Percentiles rank a stretch among this genome's conserved stretches.
Evolutionary conservation across 164 flowering plant genomes (phyloP).

Genomic region (Malania oleifera): DNA sequence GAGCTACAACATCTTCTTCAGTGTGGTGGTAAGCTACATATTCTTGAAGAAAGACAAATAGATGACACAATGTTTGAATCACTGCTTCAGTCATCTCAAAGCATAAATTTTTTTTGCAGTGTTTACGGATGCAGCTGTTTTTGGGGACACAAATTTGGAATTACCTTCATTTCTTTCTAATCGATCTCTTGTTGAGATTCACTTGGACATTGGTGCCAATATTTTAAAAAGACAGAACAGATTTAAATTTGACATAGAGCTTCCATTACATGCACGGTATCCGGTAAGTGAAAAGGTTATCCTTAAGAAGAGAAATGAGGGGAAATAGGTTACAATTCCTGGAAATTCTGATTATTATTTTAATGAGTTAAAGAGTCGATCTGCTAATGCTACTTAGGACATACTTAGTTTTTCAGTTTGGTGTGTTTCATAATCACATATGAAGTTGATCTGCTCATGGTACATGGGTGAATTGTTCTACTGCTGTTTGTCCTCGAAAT

Average conservation of each 20-base stretch:
- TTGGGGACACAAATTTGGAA: conserved; percentile 93
- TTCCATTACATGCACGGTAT: conserved; percentile 89
- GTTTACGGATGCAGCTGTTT: conserved; percentile 55
- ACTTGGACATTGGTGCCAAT: conserved; percentile 35
- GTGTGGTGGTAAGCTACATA: conserved; percentile 51
- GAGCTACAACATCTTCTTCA: conserved; percentile 81
- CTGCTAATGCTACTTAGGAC: background rate
- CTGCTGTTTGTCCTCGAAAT: no score
- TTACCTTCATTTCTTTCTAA: conserved; percentile 70
- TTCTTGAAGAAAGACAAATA: background rate
- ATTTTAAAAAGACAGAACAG: conserved; percentile 20
- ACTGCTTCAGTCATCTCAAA: background rate
- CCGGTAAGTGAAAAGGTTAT: conserved; percentile 46
- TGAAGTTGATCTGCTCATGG: no score
- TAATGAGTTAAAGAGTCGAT: background rate
- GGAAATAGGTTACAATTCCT: background rate
- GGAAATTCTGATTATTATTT: background rate
- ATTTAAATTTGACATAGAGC: conserved; percentile 40
- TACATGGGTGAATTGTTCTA: no score
- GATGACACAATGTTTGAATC: background rate
- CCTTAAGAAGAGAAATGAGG: background rate
- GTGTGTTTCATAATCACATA: background rate
- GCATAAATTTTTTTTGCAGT: conserved; percentile 37
- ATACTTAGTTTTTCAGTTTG: background rate
- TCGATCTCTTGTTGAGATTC: conserved; percentile 71